Base-by-base conservation (phyloP, 2,329 filamentous ascomycete genomes). In the Scytalidium lignicola region DNA sequence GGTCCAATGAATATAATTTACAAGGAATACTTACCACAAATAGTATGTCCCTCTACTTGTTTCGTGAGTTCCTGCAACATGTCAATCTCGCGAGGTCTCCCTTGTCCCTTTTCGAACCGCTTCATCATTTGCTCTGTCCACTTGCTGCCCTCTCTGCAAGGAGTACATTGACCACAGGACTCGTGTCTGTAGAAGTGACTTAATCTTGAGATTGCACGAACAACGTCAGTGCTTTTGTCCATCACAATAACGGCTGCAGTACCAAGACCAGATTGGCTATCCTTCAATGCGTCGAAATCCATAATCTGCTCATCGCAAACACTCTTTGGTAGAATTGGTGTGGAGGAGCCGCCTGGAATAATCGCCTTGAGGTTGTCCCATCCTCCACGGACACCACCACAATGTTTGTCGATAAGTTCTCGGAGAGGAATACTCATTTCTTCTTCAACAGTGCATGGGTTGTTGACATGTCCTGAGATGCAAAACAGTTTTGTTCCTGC, bases 71-170 rank as follows among this genome's bases (percentile, higher is more conserved):
- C 93, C 75, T 96, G 93, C 59, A 99, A 81, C 93, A 99, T 99
- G 70, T 99, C 93, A 68, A 99, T 99, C 74, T 99, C 93, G 53
- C 93, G 81, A 70, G 86, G 83, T 55, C 88, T 84, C 52, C 88
- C 93, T 70, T 89, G 83, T 51, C 93, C 93, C 70, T 88, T 87
- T 77, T 95, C 90, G 62, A 99, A 95, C 50, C 93, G 86, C 71
- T 87, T 78, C 93, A 99, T 97, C 71, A 99, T 97, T 78, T 99
- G 91, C 72, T 95, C 88, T 10, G 92, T 96, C 93, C 93, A 99
- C 76, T 95, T 96, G 77, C 87, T 95, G 58, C 93, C 93, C 75
- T 99, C 93, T 67, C 93, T 88, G 80, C 93, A 99, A n/a, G 93
- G 93, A 51, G 93, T 99, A 78, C 93, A 99, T 75, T 99, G 93